Base-by-base conservation (phyloP, 805 yeast species). In the Saccharomycopsis sp. region DNA sequence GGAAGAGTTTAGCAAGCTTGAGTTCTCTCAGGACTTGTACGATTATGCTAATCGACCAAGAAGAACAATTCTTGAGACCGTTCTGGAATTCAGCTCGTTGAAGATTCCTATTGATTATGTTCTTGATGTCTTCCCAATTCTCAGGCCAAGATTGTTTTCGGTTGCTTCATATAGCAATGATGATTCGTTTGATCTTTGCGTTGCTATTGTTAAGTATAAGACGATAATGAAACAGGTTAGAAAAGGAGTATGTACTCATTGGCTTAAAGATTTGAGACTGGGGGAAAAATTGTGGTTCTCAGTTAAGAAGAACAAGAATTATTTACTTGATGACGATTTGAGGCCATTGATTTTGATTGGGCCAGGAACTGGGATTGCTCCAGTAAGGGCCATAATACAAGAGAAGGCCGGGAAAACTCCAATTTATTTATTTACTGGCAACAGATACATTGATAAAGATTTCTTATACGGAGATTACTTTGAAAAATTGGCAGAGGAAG, bases 351-450 rank as follows among this genome's bases (percentile, higher is more conserved):
- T 93, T 2, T 67, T 90, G 74, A 71, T 90, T 3, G 82, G 90
- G 1, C 95, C 98, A 0, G 99, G 98, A 3, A 94, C 97, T 0
- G 99, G 99, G 2, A 69, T 93, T 8, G 98, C 99, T 0, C 98
- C 98, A 2, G 78, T 90, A 73, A 75, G 86, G 55, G 73, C 85
- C 1, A 56, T 89, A 33, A 70, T 90, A 11, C 75, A 75, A 35
- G 55, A 67, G 1, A 54, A 60, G 2, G n/a, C 16, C 4, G 8
- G 13, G 2, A 3, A 45, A 1, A 66, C 64, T 22, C 59, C 61
- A 1, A 56, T 82, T 33, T 63, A 71, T 35, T 60, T 90, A 22
- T 85, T 89, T 54, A 75, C 77, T 49, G 98, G 97, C 1, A 82
- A 82, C 61, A 66, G 97, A 46, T 69, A 61, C 54, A 67, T 67